Conservation (phyloP, 176 grass and related monocot genomes). For the Melocanna baccifera region DNA sequence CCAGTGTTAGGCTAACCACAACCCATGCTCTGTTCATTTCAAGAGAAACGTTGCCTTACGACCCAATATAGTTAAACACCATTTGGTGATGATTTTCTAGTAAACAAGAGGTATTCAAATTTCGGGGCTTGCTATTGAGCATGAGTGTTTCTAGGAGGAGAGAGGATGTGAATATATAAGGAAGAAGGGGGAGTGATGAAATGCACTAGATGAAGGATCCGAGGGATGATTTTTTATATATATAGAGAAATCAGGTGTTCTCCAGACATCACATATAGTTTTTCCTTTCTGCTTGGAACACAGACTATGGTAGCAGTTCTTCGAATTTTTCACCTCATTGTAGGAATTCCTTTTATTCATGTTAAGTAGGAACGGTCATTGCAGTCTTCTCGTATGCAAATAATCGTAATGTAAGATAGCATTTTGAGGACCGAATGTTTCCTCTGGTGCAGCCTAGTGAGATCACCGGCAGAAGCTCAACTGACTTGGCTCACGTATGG, state of each 20-base stretch:
- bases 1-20: background rate
- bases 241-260: background rate
- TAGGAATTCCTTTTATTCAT: background rate
- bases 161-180: background rate
- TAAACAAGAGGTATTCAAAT: background rate
- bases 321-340: background rate
- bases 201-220: background rate
- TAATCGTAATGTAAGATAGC: background rate
- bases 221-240: background rate
- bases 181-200: background rate
- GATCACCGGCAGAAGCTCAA: slow-evolving; percentile 1
- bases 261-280: background rate
- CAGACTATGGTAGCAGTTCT: background rate
- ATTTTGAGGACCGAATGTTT: background rate
- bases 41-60: background rate
- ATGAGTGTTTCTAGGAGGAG: background rate
- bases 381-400: background rate
- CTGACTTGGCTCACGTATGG: slow-evolving; percentile 45
- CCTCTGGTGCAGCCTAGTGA: slow-evolving; percentile 21
- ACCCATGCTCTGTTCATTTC: background rate
- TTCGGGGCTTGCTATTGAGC: background rate
- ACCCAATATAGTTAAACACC: background rate
- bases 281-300: background rate
- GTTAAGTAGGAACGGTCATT: background rate
- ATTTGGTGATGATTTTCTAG: background rate